Evolutionary conservation across 768 basidiomycete genomes (phyloP).

Genomic region (Dacryopinax primogenitus): DNA sequence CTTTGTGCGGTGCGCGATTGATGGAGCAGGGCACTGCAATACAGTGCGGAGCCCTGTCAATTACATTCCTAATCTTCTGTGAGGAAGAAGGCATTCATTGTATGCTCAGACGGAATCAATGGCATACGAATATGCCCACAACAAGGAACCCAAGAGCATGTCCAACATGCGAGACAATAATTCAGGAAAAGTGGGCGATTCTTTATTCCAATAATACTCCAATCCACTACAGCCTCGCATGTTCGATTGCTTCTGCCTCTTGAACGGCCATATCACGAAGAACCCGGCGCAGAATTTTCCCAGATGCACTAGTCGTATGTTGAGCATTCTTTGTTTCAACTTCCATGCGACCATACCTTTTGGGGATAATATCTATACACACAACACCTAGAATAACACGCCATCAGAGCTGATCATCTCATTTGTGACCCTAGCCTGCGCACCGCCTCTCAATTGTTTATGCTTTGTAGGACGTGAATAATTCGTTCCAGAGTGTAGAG

Average conservation of each 20-base stretch:
- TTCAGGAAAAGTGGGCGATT: too few species aligned
- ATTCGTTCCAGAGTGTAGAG: background rate
- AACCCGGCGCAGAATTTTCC: slow-evolving; percentile 75
- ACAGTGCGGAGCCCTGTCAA: too few species aligned
- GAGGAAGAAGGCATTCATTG: too few species aligned
- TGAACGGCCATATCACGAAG: slow-evolving; percentile 53
- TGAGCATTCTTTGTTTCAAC: background rate
- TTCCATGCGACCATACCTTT: slow-evolving; percentile 35
- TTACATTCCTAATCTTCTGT: too few species aligned
- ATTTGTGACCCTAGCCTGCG: too few species aligned
- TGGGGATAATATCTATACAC: slow-evolving; percentile 52
- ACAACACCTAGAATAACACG: slow-evolving; percentile 29
- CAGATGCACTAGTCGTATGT: slow-evolving; percentile 46
- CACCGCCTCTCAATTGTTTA: slow-evolving; percentile 64
- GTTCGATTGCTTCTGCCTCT: too few species aligned
- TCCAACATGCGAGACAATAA: too few species aligned
- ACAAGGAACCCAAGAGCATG: too few species aligned
- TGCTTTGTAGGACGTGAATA: slow-evolving; percentile 33
- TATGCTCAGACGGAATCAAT: too few species aligned
- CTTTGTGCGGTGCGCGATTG: background rate
- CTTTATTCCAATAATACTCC: too few species aligned
- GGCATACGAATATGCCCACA: too few species aligned
- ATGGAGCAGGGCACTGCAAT: background rate
- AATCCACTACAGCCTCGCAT: background rate
- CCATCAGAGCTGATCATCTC: slow-evolving; percentile 6